A percentile compares a stretch with the other conserved stretches of the same genome.
These are phyloP conservation scores for Pseudocercospora fuligena DNA, from an alignment of 2,329 filamentous ascomycete genomes.

Conservation along the genomic window DNA sequence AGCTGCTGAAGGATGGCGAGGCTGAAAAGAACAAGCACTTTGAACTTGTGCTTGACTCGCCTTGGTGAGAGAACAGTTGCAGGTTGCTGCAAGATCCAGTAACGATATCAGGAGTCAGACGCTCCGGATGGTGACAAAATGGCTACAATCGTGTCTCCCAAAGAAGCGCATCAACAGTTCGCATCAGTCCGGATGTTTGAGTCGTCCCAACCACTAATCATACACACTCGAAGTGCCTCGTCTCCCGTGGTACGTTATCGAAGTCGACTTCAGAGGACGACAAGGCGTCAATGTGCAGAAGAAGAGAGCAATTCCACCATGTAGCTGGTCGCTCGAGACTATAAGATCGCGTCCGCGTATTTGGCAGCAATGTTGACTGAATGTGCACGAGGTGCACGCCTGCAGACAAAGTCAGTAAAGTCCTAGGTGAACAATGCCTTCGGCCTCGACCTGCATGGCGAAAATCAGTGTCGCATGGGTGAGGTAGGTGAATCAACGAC, in stretches of 20 bases:
- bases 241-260: not conserved
- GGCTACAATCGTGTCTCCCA: no score
- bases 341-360: not conserved
- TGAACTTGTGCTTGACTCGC: no score
- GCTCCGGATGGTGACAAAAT: no score
- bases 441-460: slow-evolving; percentile 3
- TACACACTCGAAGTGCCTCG: not conserved
- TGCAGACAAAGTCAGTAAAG: slow-evolving; percentile 3
- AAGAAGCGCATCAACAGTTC: no score
- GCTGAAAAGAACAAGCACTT: no score
- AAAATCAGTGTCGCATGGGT: not conserved
- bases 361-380: not conserved
- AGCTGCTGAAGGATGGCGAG: no score
- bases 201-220: no score
- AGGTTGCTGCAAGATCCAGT: no score
- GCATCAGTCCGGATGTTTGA: no score
- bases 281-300: slow-evolving; percentile 10
- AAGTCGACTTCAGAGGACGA: slow-evolving; percentile 1
- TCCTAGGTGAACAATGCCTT: not conserved
- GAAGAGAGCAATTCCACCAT: slow-evolving; percentile 1
- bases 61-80: no score
- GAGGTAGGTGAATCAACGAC: not conserved
- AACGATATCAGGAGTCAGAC: no score
- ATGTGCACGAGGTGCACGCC: slow-evolving; percentile 11
- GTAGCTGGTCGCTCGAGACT: not conserved